Base-by-base conservation (phyloP, 768 basidiomycete genomes). In the Podaxis rugospora region DNA sequence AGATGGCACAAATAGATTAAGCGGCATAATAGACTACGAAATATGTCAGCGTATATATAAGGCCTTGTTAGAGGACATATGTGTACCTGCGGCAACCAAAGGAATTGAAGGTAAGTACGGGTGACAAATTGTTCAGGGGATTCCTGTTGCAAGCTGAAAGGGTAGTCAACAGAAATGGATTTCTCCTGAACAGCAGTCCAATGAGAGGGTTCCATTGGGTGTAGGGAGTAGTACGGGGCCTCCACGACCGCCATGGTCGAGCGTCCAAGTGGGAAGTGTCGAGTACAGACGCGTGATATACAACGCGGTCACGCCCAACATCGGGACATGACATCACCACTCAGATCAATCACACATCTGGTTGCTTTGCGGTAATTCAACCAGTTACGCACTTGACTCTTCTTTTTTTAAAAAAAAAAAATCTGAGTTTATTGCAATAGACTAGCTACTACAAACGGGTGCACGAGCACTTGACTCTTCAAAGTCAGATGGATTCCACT, bases 31-130 rank as follows among this genome's bases (percentile, higher is more conserved):
- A 2, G 88, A 87, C 91, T 93, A 63, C 18, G 25, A 27, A 23
- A n/a, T 16, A 28, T 11, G 2, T 54, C 10, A 32, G 44, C 42
- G 50, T 52, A 18, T 28, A 61, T 60, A 53, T n/a, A n/a, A 40
- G 42, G 47, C 50, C 32, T 32, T 32, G 2, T 54, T 61, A 27
- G 5, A 18, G 6, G 10, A 23, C 3, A 5, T 4, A 59, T 25
- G 66, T 72, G 55, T 64, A 90, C 90, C 74, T 90, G 83, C 50
- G 90, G 89, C 46, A 91, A 79, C 89, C 89, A 92, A 5, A 92
- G 78, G 65, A 87, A 89, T 66, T 90, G 88, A 49, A 89, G 80
- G 70, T 91, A 92, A 2, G 78, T 84, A n/a, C 86, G 77, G 2
- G 76, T 77, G 23, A 87, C 79, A 66, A 80, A 85, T 63, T 87